phyloP scores from a whole-genome alignment of 768 basidiomycete species.

The Punctularia strigosozonata region DNA sequence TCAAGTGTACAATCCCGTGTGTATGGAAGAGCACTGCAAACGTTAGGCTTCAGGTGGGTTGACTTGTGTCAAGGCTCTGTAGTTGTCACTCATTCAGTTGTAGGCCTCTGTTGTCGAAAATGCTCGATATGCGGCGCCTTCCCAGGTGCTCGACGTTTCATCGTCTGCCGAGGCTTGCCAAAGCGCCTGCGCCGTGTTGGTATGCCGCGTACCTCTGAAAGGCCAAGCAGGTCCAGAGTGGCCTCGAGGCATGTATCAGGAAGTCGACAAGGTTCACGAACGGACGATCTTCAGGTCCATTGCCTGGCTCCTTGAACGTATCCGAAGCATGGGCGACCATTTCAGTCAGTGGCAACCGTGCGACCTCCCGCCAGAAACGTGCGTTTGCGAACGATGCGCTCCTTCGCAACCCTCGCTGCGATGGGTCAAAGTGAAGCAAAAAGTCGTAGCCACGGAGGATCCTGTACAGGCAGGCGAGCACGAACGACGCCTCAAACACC shows the following conservation, averaged over 20 bases:
- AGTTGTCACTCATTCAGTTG: slow-evolving; percentile 4
- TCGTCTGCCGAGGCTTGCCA: slow-evolving; percentile 53
- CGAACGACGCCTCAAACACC: slow-evolving; percentile 76
- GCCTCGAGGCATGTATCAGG: slow-evolving; percentile 61
- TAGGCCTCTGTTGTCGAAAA: slow-evolving; percentile 43
- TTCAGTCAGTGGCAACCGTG: slow-evolving; percentile 59
- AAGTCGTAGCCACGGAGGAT: slow-evolving; percentile 66
- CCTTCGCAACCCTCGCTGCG: slow-evolving; percentile 64
- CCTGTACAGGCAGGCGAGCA: slow-evolving; percentile 79
- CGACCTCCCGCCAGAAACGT: slow-evolving; percentile 23
- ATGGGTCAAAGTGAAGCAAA: slow-evolving; percentile 59
- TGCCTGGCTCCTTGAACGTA: slow-evolving; percentile 81
- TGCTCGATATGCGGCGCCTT: slow-evolving; percentile 59
- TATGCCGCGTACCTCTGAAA: slow-evolving; percentile 62
- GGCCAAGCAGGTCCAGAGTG: slow-evolving; percentile 69
- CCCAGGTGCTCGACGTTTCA: slow-evolving; percentile 34
- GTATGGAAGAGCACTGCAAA: slow-evolving; percentile 45
- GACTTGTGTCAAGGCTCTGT: background rate
- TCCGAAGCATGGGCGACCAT: slow-evolving; percentile 60
- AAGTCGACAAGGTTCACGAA: slow-evolving; percentile 82
- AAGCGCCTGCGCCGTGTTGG: slow-evolving; percentile 67
- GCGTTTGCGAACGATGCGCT: slow-evolving; percentile 70
- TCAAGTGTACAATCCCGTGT: slow-evolving; percentile 48
- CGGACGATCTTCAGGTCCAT: slow-evolving; percentile 68
- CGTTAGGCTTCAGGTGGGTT: slow-evolving; percentile 44